Percentiles rank a stretch among this genome's conserved stretches.
These are phyloP conservation scores for Neurospora intermedia DNA, from an alignment of 495 filamentous ascomycete species.

Conservation along the genomic window DNA sequence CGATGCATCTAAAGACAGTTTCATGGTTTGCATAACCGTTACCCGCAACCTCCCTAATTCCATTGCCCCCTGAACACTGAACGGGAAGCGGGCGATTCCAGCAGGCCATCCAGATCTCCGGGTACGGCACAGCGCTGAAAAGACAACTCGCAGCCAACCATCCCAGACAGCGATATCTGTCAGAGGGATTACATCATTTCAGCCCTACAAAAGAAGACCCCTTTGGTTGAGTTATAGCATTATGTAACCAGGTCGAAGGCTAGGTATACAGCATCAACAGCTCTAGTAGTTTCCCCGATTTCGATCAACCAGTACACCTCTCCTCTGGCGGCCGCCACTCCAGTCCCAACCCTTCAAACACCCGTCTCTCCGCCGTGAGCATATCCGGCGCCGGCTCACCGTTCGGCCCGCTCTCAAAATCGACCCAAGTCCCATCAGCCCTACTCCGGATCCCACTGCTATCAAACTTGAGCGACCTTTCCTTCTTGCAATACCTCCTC, in stretches of 20 bases:
- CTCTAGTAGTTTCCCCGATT: neutral
- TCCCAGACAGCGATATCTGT: neutral
- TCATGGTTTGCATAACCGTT: neutral
- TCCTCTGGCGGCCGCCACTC: conserved; percentile 62
- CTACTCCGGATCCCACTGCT: conserved; percentile 72
- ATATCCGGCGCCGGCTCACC: conserved; percentile 37
- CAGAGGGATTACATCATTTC: conserved; percentile 1
- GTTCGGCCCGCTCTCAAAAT: conserved; percentile 38
- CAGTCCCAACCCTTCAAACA: conserved; percentile 72
- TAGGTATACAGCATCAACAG: neutral
- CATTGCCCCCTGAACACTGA: neutral
- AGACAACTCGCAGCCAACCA: neutral
- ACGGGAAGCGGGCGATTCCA: neutral
- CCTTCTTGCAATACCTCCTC: conserved; percentile 64
- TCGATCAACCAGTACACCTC: conserved; percentile 58
- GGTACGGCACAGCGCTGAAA: neutral
- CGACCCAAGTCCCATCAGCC: conserved; percentile 52
- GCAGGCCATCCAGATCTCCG: neutral
- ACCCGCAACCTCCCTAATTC: neutral
- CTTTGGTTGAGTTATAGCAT: neutral
- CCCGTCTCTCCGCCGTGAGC: conserved; percentile 65
- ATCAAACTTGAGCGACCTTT: conserved; percentile 73
- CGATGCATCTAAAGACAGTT: neutral
- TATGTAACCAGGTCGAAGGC: neutral
- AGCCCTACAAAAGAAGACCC: neutral